A percentile compares a stretch with the other conserved stretches of the same genome.
phyloP scores from a whole-genome alignment of 1,284 basidiomycete species.

The Quambalaria eucalypti region DNA sequence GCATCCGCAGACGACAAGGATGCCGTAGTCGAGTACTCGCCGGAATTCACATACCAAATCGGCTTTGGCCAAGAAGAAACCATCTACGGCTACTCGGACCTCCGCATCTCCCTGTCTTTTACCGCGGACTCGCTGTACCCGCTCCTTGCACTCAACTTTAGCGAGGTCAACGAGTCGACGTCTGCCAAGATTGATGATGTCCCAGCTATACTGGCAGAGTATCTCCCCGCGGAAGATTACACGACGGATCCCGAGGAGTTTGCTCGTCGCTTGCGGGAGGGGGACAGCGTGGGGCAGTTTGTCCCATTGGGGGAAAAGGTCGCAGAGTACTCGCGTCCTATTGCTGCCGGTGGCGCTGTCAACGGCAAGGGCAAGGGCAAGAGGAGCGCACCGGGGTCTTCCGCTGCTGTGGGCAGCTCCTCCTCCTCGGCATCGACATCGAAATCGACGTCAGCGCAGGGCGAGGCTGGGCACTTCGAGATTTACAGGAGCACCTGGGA shows the following conservation, averaged over 20 bases:
- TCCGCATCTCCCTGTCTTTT: constrained; percentile 61
- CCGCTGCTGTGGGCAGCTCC: constrained; percentile 48
- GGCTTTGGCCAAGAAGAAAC: constrained; percentile 85
- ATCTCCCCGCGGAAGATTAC: constrained; percentile 64
- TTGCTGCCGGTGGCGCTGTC: constrained; percentile 46
- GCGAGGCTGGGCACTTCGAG: constrained; percentile 15
- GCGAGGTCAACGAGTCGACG: constrained; percentile 46
- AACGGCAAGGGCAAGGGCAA: constrained; percentile 52
- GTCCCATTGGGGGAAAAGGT: constrained; percentile 68
- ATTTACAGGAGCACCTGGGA: constrained; percentile 59
- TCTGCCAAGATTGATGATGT: constrained; percentile 73
- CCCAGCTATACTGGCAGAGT: constrained; percentile 65
- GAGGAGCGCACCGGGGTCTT: neutral
- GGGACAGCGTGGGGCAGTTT: constrained; percentile 66
- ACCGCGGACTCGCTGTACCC: constrained; percentile 72
- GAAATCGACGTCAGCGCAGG: neutral
- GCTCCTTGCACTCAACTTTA: constrained; percentile 26
- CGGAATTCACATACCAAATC: constrained; percentile 33
- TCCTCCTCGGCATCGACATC: neutral
- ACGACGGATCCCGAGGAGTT: constrained; percentile 13
- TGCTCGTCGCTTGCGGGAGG: constrained; percentile 58
- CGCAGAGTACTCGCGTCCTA: constrained; percentile 61
- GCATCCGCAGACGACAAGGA: too few relatives aligned
- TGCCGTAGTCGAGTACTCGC: too few relatives aligned
- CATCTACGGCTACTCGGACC: constrained; percentile 80